phyloP scores from a whole-genome alignment of 176 grass and related monocot genomes.

The Chloris gayana region DNA sequence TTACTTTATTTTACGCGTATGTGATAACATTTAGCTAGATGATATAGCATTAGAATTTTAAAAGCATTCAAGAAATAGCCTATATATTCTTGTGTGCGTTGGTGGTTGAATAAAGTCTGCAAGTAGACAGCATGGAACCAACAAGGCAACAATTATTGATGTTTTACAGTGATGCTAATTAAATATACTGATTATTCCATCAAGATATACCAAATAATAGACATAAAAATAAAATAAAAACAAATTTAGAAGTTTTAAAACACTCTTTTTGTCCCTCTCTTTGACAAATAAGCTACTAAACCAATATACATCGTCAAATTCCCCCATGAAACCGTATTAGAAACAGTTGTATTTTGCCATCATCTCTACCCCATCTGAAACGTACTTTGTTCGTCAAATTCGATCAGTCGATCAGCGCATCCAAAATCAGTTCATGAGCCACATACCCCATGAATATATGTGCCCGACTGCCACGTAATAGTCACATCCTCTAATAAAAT shows the following conservation, averaged over 20 bases:
- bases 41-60: not conserved
- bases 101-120: constrained; percentile 15
- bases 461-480: not conserved
- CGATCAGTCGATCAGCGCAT: not conserved
- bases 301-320: constrained; percentile 37
- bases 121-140: not conserved
- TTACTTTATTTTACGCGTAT: not conserved
- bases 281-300: no score
- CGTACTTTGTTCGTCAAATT: not conserved
- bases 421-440: not conserved
- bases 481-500: not conserved
- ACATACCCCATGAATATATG: not conserved
- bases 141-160: no score
- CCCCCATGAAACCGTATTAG: constrained; percentile 13
- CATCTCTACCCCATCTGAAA: not conserved
- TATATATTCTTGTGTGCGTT: not conserved
- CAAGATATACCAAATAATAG: no score
- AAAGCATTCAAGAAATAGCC: not conserved
- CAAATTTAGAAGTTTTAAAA: no score
- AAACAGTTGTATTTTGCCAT: constrained; percentile 7
- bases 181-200: no score
- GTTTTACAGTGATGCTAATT: no score
- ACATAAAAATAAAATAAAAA: no score
- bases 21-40: not conserved
- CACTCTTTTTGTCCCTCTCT: no score